Conservation (phyloP, 257 asterid species). For the Cordia subcordata region DNA sequence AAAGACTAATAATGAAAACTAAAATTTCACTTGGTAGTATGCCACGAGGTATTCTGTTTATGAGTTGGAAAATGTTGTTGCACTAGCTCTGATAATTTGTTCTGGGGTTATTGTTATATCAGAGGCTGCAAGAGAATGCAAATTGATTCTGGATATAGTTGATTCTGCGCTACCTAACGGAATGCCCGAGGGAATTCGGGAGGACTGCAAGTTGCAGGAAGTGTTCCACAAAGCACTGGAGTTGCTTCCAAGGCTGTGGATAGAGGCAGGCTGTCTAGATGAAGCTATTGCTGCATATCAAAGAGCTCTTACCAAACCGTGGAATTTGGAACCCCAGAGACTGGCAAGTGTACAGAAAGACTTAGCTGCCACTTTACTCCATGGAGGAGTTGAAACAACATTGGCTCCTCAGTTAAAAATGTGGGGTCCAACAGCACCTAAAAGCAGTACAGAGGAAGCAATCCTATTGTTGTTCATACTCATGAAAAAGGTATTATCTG, state of each 20-base stretch:
- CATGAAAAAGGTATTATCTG: constrained; percentile 43
- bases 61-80: background rate
- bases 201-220: constrained; percentile 64
- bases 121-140: constrained; percentile 95
- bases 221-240: constrained; percentile 77
- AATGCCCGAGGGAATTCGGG: constrained; percentile 33
- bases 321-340: constrained; percentile 66
- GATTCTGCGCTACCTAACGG: constrained; percentile 84
- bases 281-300: constrained; percentile 71
- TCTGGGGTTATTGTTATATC: constrained; percentile 10
- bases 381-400: constrained; percentile 66
- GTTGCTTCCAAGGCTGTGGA: constrained; percentile 73
- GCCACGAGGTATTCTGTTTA: too few species aligned
- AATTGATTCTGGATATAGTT: constrained; percentile 63
- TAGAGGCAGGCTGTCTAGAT: constrained; percentile 55
- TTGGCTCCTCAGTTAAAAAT: constrained; percentile 35
- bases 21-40: too few species aligned
- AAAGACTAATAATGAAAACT: background rate
- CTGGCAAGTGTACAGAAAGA: constrained; percentile 67
- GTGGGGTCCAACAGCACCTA: constrained; percentile 29
- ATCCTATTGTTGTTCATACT: constrained; percentile 63
- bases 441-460: constrained; percentile 61
- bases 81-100: constrained; percentile 9
- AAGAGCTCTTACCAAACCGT: constrained; percentile 64
- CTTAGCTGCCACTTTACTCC: constrained; percentile 56